A percentile compares a stretch with the other conserved stretches of the same genome.
These are phyloP conservation scores for Rhizophagus prolifer DNA, from an alignment of 192 early-diverging fungal species.

Conservation along the genomic window DNA sequence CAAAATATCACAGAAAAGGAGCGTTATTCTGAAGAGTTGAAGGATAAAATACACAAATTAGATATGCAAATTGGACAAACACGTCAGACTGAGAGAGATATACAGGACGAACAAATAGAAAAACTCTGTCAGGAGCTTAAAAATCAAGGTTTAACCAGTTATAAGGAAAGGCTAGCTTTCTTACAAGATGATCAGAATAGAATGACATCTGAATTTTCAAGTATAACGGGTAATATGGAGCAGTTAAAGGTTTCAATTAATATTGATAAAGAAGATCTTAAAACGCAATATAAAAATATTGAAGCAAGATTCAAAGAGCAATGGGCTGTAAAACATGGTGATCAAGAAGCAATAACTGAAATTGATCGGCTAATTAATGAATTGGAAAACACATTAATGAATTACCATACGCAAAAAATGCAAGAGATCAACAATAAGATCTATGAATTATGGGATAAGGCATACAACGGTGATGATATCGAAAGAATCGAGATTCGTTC, in stretches of 20 bases:
- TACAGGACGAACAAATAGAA: conserved; percentile 41
- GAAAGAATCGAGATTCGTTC: conserved; percentile 95
- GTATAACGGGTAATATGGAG: conserved; percentile 70
- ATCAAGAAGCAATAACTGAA: conserved; percentile 77
- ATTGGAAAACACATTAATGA: conserved; percentile 84
- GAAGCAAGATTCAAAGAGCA: conserved; percentile 66
- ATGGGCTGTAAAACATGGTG: conserved; percentile 67
- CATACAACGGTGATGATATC: conserved; percentile 95
- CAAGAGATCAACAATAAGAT: conserved; percentile 96
- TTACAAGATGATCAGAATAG: conserved; percentile 42
- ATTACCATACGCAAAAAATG: conserved; percentile 93
- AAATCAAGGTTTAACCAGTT: not conserved
- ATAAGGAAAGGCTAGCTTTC: conserved; percentile 32
- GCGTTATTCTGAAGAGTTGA: conserved; percentile 29
- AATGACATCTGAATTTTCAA: conserved; percentile 35
- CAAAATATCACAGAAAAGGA: conserved; percentile 12
- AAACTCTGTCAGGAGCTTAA: not conserved
- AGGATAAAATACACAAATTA: conserved; percentile 36
- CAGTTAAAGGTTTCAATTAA: conserved; percentile 78
- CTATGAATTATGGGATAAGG: conserved; percentile 93
- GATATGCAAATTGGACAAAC: conserved; percentile 39
- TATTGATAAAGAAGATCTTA: conserved; percentile 60
- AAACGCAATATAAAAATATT: conserved; percentile 74
- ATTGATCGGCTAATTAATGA: conserved; percentile 84
- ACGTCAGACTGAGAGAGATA: conserved; percentile 40